Evolutionary conservation across 208 protist species (phyloP).

Genomic region (Porcisia hertigi): DNA sequence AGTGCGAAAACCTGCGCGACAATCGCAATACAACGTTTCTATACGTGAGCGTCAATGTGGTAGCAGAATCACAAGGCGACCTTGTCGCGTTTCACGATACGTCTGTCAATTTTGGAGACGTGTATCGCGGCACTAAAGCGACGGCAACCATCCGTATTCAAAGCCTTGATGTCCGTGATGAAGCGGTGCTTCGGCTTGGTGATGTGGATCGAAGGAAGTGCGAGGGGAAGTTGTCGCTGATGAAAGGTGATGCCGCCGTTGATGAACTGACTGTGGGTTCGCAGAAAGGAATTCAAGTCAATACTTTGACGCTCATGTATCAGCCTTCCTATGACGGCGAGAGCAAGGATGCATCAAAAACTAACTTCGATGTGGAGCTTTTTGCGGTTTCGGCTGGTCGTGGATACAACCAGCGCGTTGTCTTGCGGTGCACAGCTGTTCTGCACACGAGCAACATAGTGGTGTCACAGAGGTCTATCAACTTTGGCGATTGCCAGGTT

Average conservation of each 20-base stretch:
- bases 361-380: conserved; percentile 82
- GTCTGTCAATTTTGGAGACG: conserved; percentile 75
- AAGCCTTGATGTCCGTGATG: conserved; percentile 53
- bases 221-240: conserved; percentile 56
- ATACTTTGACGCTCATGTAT: conserved; percentile 52
- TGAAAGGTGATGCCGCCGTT: conserved; percentile 43
- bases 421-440: conserved; percentile 65
- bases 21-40: conserved; percentile 62
- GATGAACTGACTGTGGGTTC: conserved; percentile 60
- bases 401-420: conserved; percentile 51
- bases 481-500: conserved; percentile 86
- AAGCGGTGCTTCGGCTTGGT: conserved; percentile 53
- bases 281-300: conserved; percentile 43
- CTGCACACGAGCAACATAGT: conserved; percentile 85
- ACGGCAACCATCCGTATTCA: conserved; percentile 40
- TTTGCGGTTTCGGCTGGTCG: conserved; percentile 32
- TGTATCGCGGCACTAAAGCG: conserved; percentile 72
- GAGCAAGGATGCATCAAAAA: conserved; percentile 48
- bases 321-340: conserved; percentile 58
- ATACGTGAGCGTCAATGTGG: conserved; percentile 71
- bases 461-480: conserved; percentile 62
- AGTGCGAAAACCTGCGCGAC: conserved; percentile 86
- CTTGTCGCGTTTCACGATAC: conserved; percentile 56
- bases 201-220: conserved; percentile 47
- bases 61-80: conserved; percentile 63